Percentiles rank a stretch among this genome's conserved stretches.
Evolutionary conservation across 1,139 yeast genomes (phyloP).

Genomic region (Yamadazyma diospyri): DNA sequence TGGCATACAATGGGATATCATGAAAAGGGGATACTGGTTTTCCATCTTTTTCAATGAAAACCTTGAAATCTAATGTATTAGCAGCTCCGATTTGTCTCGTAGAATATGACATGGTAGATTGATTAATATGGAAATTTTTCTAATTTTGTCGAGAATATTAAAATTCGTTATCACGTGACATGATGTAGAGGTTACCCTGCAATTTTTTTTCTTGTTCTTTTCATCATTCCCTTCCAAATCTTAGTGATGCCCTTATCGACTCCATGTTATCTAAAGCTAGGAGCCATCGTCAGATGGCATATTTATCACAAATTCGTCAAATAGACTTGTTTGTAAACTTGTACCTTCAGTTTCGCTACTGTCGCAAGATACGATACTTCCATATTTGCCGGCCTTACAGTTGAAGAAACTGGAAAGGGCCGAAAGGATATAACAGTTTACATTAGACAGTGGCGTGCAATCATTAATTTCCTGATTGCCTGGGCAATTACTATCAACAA

Average conservation of each 20-base stretch:
- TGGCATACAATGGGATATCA: conserved; percentile 78
- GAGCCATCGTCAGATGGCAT: no score
- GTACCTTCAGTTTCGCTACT: no score
- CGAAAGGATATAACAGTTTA: no score
- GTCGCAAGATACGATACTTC: no score
- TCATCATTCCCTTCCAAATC: not conserved
- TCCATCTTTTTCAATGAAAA: conserved; percentile 52
- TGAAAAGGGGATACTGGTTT: conserved; percentile 60
- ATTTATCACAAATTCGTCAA: no score
- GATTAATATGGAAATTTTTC: conserved; percentile 1
- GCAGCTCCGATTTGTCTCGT: conserved; percentile 90
- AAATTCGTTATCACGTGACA: conserved; percentile 11
- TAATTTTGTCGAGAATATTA: no score
- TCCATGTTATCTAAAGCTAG: not conserved
- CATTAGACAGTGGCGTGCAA: no score
- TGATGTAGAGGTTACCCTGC: conserved; percentile 3
- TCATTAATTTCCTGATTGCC: no score
- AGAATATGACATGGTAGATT: conserved; percentile 59
- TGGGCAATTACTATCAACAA: no score
- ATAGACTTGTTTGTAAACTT: no score
- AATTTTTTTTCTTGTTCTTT: not conserved
- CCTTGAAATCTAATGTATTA: conserved; percentile 87
- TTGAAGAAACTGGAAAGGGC: no score
- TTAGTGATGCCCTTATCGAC: not conserved
- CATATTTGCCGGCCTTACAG: no score